Evolutionary conservation across 164 flowering plant genomes (phyloP).

Genomic region (Vitis amurensis): DNA sequence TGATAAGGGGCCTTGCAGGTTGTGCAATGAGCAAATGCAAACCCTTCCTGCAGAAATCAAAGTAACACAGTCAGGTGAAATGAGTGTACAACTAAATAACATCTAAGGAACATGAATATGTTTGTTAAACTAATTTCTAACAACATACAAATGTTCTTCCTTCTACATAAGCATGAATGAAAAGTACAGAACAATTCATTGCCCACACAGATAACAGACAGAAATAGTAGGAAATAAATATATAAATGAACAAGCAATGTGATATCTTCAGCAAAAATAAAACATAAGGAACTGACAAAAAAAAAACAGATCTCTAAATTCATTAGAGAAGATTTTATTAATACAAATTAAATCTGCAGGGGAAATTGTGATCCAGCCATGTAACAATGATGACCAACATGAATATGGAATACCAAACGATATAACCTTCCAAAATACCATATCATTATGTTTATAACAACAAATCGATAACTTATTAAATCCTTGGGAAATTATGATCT

Average conservation of each 20-base stretch:
- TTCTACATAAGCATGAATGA: too few species aligned
- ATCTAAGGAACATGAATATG: not conserved
- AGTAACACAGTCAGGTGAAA: not conserved
- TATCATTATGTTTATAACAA: too few species aligned
- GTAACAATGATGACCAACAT: too few species aligned
- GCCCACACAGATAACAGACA: not conserved
- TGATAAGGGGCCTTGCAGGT: constrained; percentile 97
- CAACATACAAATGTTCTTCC: too few species aligned
- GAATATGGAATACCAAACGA: too few species aligned
- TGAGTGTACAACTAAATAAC: not conserved
- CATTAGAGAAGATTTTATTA: not conserved
- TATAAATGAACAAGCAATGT: not conserved
- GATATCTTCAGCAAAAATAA: not conserved
- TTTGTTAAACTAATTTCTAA: too few species aligned
- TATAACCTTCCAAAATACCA: too few species aligned
- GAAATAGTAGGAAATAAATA: not conserved
- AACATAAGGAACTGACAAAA: not conserved
- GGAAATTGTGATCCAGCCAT: not conserved
- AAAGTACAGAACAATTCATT: not conserved
- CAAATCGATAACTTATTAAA: too few species aligned
- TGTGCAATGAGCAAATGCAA: constrained; percentile 99
- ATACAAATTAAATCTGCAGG: not conserved
- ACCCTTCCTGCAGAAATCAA: constrained; percentile 85
- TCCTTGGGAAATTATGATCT: too few species aligned
- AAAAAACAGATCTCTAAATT: not conserved